Evolutionary conservation across 805 yeast species (phyloP).

Genomic region (Candida tammaniensis): DNA sequence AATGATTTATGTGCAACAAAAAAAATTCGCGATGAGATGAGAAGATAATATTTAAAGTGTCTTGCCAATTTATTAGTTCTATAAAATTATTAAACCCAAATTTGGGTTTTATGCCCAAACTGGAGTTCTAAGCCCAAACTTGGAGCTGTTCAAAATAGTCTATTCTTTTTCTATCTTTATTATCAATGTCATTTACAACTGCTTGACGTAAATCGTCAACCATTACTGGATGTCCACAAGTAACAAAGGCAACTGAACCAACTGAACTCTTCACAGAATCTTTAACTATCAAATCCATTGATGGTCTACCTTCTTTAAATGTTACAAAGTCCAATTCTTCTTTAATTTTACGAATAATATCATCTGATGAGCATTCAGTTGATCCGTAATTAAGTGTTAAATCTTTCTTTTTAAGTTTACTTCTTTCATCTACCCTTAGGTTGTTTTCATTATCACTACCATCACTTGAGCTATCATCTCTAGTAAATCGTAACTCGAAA

Average conservation of each 20-base stretch:
- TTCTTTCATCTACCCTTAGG: background rate
- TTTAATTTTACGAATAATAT: constrained; percentile 13
- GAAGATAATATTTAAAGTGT: constrained; percentile 23
- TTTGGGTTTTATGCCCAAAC: too few relatives aligned
- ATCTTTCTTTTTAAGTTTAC: background rate
- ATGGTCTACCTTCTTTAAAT: constrained; percentile 49
- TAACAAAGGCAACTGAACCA: constrained; percentile 49
- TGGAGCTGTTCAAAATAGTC: constrained; percentile 77
- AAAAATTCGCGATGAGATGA: constrained; percentile 8
- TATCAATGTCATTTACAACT: constrained; percentile 39
- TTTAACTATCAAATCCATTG: constrained; percentile 35
- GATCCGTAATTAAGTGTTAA: too few relatives aligned
- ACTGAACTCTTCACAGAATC: constrained; percentile 31
- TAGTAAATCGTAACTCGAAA: constrained; percentile 12
- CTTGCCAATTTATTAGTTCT: constrained; percentile 2
- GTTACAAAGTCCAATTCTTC: constrained; percentile 28
- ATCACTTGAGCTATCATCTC: background rate
- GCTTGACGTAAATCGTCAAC: constrained; percentile 54
- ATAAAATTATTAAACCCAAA: constrained; percentile 3
- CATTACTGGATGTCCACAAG: constrained; percentile 64
- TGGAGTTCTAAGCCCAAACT: constrained; percentile 56
- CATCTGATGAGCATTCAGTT: background rate
- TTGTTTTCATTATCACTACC: background rate
- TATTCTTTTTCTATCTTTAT: constrained; percentile 42
- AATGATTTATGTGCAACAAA: background rate